These are phyloP conservation scores for Daldinia decipiens DNA, from an alignment of 495 filamentous ascomycete genomes.

Conservation along the genomic window DNA sequence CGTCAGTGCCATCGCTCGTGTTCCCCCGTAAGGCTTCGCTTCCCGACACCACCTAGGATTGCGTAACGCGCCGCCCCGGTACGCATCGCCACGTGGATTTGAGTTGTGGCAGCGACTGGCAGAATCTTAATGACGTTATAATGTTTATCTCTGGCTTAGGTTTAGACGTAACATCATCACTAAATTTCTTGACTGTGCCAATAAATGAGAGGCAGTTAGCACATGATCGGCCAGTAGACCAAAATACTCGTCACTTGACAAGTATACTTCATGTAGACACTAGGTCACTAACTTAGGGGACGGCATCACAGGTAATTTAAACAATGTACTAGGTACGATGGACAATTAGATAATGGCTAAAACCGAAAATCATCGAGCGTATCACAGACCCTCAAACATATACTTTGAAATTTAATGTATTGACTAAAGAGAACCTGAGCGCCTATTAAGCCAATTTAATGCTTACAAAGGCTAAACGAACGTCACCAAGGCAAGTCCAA, in stretches of 20 bases:
- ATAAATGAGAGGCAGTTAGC: no score
- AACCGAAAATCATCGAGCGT: not conserved
- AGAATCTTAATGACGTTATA: not conserved
- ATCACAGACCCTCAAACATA: not conserved
- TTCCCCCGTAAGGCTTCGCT: not conserved
- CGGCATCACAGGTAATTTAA: not conserved
- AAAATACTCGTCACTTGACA: no score
- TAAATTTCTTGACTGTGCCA: no score
- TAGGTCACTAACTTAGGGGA: not conserved
- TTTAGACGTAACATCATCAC: no score
- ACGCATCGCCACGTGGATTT: not conserved
- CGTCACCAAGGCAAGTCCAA: conserved; percentile 20
- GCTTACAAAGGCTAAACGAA: conserved; percentile 19
- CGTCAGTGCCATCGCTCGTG: not conserved
- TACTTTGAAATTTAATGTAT: conserved; percentile 37
- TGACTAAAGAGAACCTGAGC: conserved; percentile 40
- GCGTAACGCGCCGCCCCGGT: not conserved
- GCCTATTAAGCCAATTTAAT: conserved; percentile 26
- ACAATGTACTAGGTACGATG: not conserved
- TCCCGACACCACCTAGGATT: not conserved
- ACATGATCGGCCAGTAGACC: no score
- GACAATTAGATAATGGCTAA: not conserved
- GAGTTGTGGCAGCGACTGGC: not conserved
- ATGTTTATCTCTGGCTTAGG: no score
- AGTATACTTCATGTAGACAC: no score